phyloP scores from a whole-genome alignment of 2,329 filamentous ascomycete genomes.

The Trichoderma aggressivum region DNA sequence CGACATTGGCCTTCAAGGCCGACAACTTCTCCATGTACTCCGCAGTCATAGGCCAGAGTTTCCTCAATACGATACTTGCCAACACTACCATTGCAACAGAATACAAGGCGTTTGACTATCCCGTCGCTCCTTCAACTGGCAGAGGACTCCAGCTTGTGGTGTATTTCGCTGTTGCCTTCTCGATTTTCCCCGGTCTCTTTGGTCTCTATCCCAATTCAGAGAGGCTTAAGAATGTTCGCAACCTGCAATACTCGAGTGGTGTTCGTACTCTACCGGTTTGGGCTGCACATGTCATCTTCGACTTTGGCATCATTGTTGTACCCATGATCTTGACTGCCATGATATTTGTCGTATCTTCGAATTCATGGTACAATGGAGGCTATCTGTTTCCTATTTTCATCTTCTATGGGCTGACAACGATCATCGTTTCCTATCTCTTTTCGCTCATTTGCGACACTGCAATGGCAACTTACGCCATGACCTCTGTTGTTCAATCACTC shows the following conservation, averaged over 20 bases:
- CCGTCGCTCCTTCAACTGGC: conserved; percentile 63
- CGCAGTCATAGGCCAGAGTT: conserved; percentile 58
- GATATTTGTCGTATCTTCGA: conserved; percentile 60
- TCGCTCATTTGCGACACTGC: conserved; percentile 60
- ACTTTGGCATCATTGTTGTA: conserved; percentile 62
- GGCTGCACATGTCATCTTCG: conserved; percentile 73
- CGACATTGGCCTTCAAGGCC: conserved; percentile 66
- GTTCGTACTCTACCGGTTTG: conserved; percentile 74
- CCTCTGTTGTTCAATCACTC: conserved; percentile 22
- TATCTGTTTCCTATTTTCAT: conserved; percentile 68
- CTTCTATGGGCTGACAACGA: conserved; percentile 73
- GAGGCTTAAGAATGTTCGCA: conserved; percentile 68
- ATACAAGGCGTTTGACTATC: conserved; percentile 69
- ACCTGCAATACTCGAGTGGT: conserved; percentile 83
- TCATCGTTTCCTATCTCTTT: conserved; percentile 64
- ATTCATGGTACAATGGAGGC: conserved; percentile 62
- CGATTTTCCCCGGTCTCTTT: conserved; percentile 78
- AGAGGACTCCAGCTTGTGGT: conserved; percentile 71
- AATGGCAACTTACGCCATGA: conserved; percentile 31
- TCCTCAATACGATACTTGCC: conserved; percentile 58
- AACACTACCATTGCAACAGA: conserved; percentile 64
- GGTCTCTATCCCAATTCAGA: conserved; percentile 78
- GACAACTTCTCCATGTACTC: conserved; percentile 49
- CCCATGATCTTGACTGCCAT: conserved; percentile 64
- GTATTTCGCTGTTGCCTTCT: conserved; percentile 73